Evolutionary conservation across 2,329 filamentous ascomycete genomes (phyloP).

Genomic region (Xylariaceae sp.): DNA sequence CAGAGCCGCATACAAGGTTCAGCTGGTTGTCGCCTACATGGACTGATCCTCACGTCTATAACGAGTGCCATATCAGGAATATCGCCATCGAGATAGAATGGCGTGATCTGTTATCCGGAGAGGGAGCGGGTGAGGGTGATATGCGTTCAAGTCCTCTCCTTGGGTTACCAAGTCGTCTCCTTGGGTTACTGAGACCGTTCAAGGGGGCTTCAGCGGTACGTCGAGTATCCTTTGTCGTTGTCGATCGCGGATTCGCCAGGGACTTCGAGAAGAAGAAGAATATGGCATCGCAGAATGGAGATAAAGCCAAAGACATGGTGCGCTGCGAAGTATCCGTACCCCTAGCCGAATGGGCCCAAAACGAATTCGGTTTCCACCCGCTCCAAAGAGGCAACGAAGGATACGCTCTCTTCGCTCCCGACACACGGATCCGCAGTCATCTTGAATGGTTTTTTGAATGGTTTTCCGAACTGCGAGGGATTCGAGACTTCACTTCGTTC

Average conservation of each 20-base stretch:
- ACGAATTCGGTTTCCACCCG: neutral
- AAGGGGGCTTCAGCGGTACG: too few species aligned
- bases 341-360: neutral
- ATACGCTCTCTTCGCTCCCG: neutral
- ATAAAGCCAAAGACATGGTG: neutral
- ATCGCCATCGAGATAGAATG: too few species aligned
- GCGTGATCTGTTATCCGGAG: too few species aligned
- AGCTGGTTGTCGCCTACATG: too few species aligned
- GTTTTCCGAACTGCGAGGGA: too few species aligned
- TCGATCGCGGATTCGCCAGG: neutral
- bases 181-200: too few species aligned
- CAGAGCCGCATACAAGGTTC: too few species aligned
- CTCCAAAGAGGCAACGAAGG: neutral
- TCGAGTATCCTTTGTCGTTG: neutral
- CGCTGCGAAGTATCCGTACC: neutral
- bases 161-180: too few species aligned
- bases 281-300: neutral
- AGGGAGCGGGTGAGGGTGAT: too few species aligned
- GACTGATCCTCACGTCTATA: too few species aligned
- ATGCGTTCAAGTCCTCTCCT: too few species aligned
- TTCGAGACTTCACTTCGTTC: neutral
- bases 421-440: neutral
- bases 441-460: neutral
- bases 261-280: neutral
- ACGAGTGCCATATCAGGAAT: too few species aligned